phyloP scores from a whole-genome alignment of 306 rosid species.

The Mimosa pudica region DNA sequence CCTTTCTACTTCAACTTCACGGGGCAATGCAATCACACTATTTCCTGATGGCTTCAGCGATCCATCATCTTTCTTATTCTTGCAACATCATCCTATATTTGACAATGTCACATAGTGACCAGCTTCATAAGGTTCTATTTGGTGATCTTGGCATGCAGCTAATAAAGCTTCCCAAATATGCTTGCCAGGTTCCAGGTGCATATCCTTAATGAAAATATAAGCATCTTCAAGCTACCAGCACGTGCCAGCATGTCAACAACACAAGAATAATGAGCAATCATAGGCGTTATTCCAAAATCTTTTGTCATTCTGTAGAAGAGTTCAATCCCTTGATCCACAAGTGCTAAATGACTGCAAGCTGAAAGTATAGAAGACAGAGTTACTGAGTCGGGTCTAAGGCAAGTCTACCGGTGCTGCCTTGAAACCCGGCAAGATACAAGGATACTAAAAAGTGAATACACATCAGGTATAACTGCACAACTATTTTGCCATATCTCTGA shows the following conservation, averaged over 20 bases:
- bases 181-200: constrained; percentile 48
- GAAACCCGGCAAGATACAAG: constrained; percentile 47
- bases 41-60: constrained; percentile 49
- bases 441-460: constrained; percentile 48
- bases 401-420: not conserved
- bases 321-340: constrained; percentile 50
- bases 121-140: constrained; percentile 48
- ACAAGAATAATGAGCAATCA: constrained; percentile 52
- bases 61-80: constrained; percentile 47
- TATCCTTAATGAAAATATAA: constrained; percentile 38
- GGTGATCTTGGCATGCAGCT: constrained; percentile 54
- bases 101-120: constrained; percentile 56
- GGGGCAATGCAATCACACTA: constrained; percentile 50
- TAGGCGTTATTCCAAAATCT: constrained; percentile 43
- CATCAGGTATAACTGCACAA: constrained; percentile 45
- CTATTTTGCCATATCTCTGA: constrained; percentile 46
- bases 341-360: constrained; percentile 59
- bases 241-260: constrained; percentile 53
- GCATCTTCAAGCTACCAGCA: constrained; percentile 54
- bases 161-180: constrained; percentile 59
- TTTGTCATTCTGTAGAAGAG: constrained; percentile 47
- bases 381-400: constrained; percentile 40
- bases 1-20: constrained; percentile 13
- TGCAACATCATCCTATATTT: constrained; percentile 49
- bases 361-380: constrained; percentile 56